Evolutionary conservation across 495 filamentous ascomycete genomes (phyloP), one percentile per base, ranked within the genome.

Genomic region (Oidiodendron maius): DNA sequence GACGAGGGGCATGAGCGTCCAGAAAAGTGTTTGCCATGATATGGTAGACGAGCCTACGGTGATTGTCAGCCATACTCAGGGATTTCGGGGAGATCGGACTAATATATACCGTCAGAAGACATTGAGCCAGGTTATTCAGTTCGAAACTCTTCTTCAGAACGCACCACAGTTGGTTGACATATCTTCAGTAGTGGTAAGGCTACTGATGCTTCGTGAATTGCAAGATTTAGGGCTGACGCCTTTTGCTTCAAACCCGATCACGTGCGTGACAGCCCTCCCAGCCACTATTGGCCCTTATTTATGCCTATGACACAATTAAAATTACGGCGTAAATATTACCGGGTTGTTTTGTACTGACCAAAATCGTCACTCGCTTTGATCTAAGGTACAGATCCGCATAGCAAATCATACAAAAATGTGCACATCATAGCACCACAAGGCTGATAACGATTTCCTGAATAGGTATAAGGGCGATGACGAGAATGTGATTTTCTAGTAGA

Each of bases 1-100:
- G 25, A 17, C 41, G 21, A 44, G 21, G 22, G 22, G 21, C n/a
- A 44, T 32, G 11, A 44, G 25, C 6, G 41, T 44, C 41, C 41
- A 44, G 41, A 44, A 44, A 26, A 32, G 4, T 9, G 41, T 44
- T 17, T 44, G 41, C 41, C 41, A 44, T 12, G 41, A 44, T 12
- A 41, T 21, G 16, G 16, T 5, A 4, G 39, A 41, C 28, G 28
- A 32, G 28, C 28, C 28, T 32, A 8, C 28, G 28, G 28, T 32
- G 28, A 32, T 32, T 32, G 28, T 32, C 28, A 32, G 28, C 28
- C n/a, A 32, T 32, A 32, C 28, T 10, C 40, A 25, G 21, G 21
- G 16, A 32, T 32, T 32, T 32, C n/a, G 28, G 28, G 28, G 28
- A 32, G 28, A 32, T 32, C 28, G 28, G 28, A 32, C 28, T 32